A percentile compares a stretch with the other conserved stretches of the same genome.
Evolutionary conservation across 768 basidiomycete species (phyloP).

Genomic region (Lactarius sp.): DNA sequence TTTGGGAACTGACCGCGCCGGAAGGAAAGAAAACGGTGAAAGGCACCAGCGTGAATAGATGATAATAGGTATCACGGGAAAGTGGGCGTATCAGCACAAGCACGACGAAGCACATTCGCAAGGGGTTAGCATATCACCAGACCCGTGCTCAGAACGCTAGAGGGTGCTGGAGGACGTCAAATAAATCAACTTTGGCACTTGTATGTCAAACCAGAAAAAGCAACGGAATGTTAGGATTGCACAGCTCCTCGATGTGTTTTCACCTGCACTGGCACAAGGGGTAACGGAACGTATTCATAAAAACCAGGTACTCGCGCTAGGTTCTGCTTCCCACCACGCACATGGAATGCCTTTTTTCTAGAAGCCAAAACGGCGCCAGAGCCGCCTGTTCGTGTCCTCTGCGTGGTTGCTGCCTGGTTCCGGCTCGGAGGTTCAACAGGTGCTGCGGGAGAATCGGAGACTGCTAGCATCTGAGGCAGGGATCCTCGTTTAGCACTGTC

Average conservation of each 20-base stretch:
- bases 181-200: not conserved
- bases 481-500: not conserved
- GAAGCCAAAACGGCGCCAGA: not conserved
- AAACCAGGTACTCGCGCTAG: constrained; percentile 1
- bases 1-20: not conserved
- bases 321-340: constrained; percentile 4
- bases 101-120: not conserved
- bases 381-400: not conserved
- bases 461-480: not conserved
- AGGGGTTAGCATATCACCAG: not conserved
- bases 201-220: not conserved
- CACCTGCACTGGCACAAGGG: constrained; percentile 15
- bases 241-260: constrained; percentile 1
- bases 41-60: not conserved
- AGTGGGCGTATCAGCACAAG: not conserved
- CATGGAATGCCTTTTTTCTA: not conserved
- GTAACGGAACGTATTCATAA: constrained; percentile 7
- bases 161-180: not conserved
- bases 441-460: not conserved
- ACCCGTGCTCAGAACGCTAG: not conserved
- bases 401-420: constrained; percentile 1
- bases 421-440: not conserved
- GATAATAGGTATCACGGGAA: not conserved
- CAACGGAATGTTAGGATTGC: not conserved
- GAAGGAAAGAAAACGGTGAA: not conserved